These are phyloP conservation scores for Pulicaria dysenterica DNA, from an alignment of 129 eudicot genomes.

Conservation along the genomic window DNA sequence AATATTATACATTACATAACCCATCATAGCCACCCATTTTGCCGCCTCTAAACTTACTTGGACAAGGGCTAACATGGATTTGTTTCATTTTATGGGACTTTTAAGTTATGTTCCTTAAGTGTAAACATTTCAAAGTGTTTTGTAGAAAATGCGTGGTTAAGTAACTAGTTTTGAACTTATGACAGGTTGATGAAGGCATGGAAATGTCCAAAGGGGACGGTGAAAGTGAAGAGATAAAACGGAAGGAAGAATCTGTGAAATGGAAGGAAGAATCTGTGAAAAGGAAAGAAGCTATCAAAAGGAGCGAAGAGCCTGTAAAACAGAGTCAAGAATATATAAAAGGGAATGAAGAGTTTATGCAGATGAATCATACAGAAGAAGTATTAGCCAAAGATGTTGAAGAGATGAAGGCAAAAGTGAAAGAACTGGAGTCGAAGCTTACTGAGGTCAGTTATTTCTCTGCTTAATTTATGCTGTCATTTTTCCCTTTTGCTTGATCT, in stretches of 20 bases:
- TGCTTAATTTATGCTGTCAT: background rate
- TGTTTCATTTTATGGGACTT: constrained; percentile 1
- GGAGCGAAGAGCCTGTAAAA: constrained; percentile 28
- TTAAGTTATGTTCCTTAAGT: background rate
- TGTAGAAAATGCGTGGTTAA: background rate
- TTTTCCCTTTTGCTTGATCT: background rate
- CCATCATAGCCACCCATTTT: background rate
- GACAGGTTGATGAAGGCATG: constrained; percentile 44
- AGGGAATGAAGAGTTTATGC: constrained; percentile 23
- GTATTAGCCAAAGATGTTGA: constrained; percentile 51
- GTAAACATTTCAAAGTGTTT: background rate
- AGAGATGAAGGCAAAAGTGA: constrained; percentile 56
- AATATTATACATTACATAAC: background rate
- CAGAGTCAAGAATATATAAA: constrained; percentile 18
- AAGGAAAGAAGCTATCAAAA: constrained; percentile 29
- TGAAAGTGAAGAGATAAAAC: constrained; percentile 28
- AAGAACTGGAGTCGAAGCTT: constrained; percentile 62
- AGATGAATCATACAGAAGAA: constrained; percentile 36
- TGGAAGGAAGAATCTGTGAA: constrained; percentile 32
- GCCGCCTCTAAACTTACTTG: background rate
- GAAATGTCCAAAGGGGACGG: constrained; percentile 30
- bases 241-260: constrained; percentile 33
- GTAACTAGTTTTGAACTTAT: constrained; percentile 14
- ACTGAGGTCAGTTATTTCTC: constrained; percentile 52
- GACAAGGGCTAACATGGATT: constrained; percentile 4